Conservation (phyloP, 2,329 filamentous ascomycete species). For the Thelonectria rubi region DNA sequence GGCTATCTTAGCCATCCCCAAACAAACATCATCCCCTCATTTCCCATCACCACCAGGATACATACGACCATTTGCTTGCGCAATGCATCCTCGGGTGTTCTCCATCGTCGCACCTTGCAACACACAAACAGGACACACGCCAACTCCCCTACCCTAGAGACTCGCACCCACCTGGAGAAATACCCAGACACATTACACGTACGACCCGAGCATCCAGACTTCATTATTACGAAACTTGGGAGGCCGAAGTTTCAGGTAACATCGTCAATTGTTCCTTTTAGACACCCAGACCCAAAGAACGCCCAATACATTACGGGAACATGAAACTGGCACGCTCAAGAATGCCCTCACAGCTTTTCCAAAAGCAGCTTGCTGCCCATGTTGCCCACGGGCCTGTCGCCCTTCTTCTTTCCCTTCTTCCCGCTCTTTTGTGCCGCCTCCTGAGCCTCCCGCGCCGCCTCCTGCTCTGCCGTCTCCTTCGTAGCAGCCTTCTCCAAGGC, state of each 20-base stretch:
- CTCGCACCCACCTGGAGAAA: not conserved
- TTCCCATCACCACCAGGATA: not conserved
- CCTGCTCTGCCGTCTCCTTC: conserved; percentile 65
- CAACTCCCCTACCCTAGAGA: not conserved
- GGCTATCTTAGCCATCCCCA: not conserved
- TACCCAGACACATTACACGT: not conserved
- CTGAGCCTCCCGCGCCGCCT: conserved; percentile 59
- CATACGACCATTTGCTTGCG: not conserved
- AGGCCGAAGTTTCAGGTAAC: conserved; percentile 14
- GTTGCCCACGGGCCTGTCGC: conserved; percentile 63
- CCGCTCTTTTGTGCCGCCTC: conserved; percentile 55
- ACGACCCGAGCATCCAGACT: not conserved
- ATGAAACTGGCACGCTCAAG: conserved; percentile 19
- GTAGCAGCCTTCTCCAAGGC: conserved; percentile 72
- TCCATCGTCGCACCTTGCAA: not conserved
- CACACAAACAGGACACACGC: not conserved
- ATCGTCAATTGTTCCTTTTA: conserved; percentile 23
- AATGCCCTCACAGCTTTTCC: conserved; percentile 58
- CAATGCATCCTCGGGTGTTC: not conserved
- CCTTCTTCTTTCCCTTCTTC: conserved; percentile 55
- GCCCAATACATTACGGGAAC: conserved; percentile 21
- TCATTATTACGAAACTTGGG: not conserved
- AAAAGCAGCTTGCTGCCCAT: conserved; percentile 69
- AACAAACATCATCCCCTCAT: not conserved
- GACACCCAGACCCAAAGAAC: conserved; percentile 20